Evolutionary conservation across 306 rosid genomes (phyloP), one percentile per base, ranked within the genome.

Genomic region (Begonia fuchsioides): DNA sequence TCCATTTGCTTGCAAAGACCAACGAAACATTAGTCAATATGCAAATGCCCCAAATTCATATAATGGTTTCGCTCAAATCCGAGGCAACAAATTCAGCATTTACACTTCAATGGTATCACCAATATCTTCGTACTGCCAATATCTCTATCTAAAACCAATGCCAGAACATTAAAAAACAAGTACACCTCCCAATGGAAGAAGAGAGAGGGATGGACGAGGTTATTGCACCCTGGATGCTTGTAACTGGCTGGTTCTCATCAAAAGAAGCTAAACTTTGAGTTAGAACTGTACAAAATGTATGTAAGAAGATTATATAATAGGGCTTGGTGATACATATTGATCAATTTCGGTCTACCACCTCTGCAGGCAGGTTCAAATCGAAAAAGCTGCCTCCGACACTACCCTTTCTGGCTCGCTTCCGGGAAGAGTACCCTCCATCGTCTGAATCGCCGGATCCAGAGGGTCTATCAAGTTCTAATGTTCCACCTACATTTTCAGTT

Each of bases 301-400:
- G 54, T 68, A 52, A 43, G 50, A 61, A 57, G 62, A 65, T 46
- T 43, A 26, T 26, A 26, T 26, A 26, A 26, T 26, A 4, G 35
- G 35, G 8, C 35, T 26, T 26, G 35, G 54, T 32, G 55, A 55
- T 72, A 66, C 72, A 59, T 71, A 62, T 53, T 70, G 15, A 72
- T 81, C 73, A 83, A 62, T 67, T 83, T 65, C 85, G 80, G 77
- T 88, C 93, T 49, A 80, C 65, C 56, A 72, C 56, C 68, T 76
- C 95, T 17, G 94, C 94, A 16, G 98, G 98, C 73, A 92, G 77
- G 82, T 92, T 92, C 43, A 92, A 76, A 66, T 92, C 96, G 76
- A 92, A 84, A 70, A 76, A 69, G 54, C 71, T 82, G 60, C 72
- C 81, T 40, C 76, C 75, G 52, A 64, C 56, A 49, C 65, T 74